Conservation (phyloP, 2,329 filamentous ascomycete genomes). For the Hortaea sp. region DNA sequence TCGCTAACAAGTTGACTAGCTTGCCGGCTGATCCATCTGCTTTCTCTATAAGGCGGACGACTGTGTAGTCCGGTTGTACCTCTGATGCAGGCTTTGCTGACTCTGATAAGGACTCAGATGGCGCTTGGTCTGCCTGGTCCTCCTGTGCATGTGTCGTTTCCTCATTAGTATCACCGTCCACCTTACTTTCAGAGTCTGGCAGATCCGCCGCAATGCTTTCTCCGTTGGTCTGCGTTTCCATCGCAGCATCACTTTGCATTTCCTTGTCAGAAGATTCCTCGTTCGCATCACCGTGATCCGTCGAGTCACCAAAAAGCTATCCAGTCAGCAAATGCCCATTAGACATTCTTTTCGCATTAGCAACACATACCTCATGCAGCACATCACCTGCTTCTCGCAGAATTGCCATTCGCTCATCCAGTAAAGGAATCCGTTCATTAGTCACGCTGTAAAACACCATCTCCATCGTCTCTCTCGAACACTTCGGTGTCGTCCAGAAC, state of each 20-base stretch:
- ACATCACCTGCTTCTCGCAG: conserved; percentile 74
- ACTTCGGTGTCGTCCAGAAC: conserved; percentile 57
- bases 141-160: neutral
- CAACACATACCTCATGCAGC: conserved; percentile 33
- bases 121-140: too few relatives aligned
- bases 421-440: conserved; percentile 75
- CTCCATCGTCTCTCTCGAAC: conserved; percentile 60
- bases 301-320: conserved; percentile 7
- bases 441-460: conserved; percentile 81
- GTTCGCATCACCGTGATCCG: neutral
- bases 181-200: neutral
- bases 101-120: too few relatives aligned
- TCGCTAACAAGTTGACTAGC: conserved; percentile 75
- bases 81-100: neutral
- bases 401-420: conserved; percentile 66
- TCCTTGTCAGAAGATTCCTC: neutral
- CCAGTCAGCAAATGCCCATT: conserved; percentile 4
- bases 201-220: neutral
- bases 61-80: conserved; percentile 34
- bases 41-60: conserved; percentile 61
- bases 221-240: neutral
- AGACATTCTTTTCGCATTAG: neutral
- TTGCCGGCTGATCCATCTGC: conserved; percentile 71
- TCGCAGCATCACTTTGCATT: neutral
- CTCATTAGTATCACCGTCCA: neutral